These are phyloP conservation scores for Dryadomyces quercivorus DNA, from an alignment of 2,329 filamentous ascomycete species.

Conservation along the genomic window DNA sequence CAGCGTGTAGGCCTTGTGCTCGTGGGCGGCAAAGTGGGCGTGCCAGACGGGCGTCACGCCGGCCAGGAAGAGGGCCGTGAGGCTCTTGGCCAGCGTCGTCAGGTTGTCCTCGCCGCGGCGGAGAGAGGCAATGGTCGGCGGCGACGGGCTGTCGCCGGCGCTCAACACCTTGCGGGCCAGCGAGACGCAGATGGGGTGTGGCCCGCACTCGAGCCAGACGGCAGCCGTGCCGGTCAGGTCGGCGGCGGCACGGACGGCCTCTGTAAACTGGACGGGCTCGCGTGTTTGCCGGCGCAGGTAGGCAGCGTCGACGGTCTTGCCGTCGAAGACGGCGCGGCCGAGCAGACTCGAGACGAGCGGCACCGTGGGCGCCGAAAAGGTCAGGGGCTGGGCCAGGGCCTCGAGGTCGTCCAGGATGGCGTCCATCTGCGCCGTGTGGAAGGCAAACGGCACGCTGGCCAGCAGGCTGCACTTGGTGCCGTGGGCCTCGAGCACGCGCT, in stretches of 20 bases:
- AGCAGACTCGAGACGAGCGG: neutral
- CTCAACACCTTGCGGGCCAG: neutral
- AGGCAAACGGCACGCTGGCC: neutral
- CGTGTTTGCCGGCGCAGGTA: neutral
- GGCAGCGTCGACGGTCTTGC: neutral
- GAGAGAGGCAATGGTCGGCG: slow-evolving; percentile 31
- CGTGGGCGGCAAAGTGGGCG: slow-evolving; percentile 31
- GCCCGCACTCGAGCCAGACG: neutral
- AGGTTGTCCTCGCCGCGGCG: slow-evolving; percentile 43
- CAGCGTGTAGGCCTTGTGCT: slow-evolving; percentile 54
- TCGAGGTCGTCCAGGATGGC: neutral
- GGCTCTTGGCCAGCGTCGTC: slow-evolving; percentile 38
- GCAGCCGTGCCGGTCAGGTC: neutral
- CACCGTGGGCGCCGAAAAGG: neutral
- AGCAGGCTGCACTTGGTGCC: neutral
- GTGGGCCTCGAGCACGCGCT: neutral
- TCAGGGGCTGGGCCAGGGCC: neutral
- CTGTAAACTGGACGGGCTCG: neutral
- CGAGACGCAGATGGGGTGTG: neutral
- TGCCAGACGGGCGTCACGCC: neutral
- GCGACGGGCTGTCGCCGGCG: neutral
- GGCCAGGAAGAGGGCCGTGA: slow-evolving; percentile 19
- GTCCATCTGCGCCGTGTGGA: neutral
- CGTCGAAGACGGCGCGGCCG: neutral
- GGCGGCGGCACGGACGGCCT: neutral